A percentile compares a stretch with the other conserved stretches of the same genome.
These are phyloP conservation scores for Ogataea trehalophila DNA, from an alignment of 805 yeast genomes.

Conservation along the genomic window DNA sequence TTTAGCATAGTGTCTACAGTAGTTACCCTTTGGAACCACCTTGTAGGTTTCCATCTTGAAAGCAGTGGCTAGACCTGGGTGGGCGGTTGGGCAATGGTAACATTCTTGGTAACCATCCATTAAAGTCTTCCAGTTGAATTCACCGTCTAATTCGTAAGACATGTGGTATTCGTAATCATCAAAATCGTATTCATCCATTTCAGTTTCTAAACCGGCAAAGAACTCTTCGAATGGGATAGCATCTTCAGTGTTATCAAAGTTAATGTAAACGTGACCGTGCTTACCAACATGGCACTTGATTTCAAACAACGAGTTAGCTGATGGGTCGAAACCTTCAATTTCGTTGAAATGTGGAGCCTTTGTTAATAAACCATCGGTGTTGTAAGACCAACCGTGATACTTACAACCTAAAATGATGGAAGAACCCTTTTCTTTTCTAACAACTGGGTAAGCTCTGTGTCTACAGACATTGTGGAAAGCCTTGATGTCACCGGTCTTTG, in stretches of 20 bases:
- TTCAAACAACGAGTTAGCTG: conserved; percentile 49
- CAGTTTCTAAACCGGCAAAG: conserved; percentile 45
- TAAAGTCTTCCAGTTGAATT: conserved; percentile 62
- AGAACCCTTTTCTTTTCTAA: conserved; percentile 55
- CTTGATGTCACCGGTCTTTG: conserved; percentile 46
- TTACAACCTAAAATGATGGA: conserved; percentile 53
- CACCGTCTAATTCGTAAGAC: conserved; percentile 60
- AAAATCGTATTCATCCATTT: conserved; percentile 55
- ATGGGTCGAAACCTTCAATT: conserved; percentile 53
- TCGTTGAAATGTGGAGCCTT: conserved; percentile 61
- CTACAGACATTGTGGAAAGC: conserved; percentile 65
- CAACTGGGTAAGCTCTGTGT: conserved; percentile 61
- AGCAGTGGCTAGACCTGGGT: conserved; percentile 53
- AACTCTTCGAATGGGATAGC: conserved; percentile 46
- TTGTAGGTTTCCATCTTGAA: conserved; percentile 62
- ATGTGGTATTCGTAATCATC: conserved; percentile 58
- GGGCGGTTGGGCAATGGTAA: conserved; percentile 66
- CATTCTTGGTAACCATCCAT: conserved; percentile 69
- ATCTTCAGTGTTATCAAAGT: conserved; percentile 44
- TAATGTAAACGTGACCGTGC: conserved; percentile 54
- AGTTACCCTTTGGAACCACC: conserved; percentile 54
- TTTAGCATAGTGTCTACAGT: conserved; percentile 59
- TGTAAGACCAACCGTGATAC: conserved; percentile 64
- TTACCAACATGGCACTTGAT: conserved; percentile 50
- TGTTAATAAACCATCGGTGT: conserved; percentile 52